Evolutionary conservation across 1,284 basidiomycete genomes (phyloP).

Genomic region (Anthracocystis panici-leucophaei): DNA sequence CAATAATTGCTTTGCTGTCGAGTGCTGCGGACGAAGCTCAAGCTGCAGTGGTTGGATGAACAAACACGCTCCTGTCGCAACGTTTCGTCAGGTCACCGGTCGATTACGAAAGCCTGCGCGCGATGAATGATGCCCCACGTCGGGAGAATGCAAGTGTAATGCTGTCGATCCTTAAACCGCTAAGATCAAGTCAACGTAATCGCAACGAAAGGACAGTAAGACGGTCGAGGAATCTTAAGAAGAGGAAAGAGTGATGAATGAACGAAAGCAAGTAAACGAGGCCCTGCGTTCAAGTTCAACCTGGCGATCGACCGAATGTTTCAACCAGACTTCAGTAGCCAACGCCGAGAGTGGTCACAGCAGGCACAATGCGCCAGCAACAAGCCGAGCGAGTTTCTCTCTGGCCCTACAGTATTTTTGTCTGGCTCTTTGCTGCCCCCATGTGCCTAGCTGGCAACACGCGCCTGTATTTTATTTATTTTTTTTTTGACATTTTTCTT

Average conservation of each 20-base stretch:
- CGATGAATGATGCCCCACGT: not conserved
- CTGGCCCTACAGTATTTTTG: no score
- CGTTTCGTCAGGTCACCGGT: conserved; percentile 1
- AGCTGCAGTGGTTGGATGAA: no score
- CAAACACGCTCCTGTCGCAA: conserved; percentile 3
- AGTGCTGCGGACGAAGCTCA: not conserved
- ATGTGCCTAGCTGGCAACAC: no score
- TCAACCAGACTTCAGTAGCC: conserved; percentile 2
- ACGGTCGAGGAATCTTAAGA: no score
- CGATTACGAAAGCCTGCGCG: not conserved
- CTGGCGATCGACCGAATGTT: conserved; percentile 7
- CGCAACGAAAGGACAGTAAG: not conserved
- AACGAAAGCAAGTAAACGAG: not conserved
- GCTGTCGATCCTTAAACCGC: not conserved
- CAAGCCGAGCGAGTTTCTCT: no score
- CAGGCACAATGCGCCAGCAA: no score
- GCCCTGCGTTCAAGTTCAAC: not conserved
- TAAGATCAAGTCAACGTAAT: not conserved
- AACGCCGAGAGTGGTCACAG: no score
- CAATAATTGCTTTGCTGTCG: not conserved
- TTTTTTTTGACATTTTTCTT: no score
- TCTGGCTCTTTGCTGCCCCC: no score
- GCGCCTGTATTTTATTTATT: no score
- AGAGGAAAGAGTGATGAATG: not conserved
- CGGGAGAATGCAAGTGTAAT: not conserved